These are phyloP conservation scores for Metarhizium album DNA, from an alignment of 2,329 filamentous ascomycete species.

Conservation along the genomic window DNA sequence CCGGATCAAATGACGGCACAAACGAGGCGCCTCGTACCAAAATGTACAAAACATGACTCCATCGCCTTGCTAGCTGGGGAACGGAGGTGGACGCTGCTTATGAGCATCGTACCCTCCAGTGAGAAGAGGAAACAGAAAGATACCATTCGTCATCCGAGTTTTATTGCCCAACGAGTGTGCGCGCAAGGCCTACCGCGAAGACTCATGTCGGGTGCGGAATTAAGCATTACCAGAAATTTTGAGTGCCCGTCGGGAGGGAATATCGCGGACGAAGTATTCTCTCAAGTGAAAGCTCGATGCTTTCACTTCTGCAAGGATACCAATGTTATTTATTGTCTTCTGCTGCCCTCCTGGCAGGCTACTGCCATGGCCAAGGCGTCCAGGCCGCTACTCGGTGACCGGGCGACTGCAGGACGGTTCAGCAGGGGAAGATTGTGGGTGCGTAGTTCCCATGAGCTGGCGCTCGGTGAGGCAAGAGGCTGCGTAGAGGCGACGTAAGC, in stretches of 20 bases:
- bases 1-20: slow-evolving; percentile 1
- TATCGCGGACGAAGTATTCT: not conserved
- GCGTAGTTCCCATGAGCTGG: slow-evolving; percentile 36
- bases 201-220: not conserved
- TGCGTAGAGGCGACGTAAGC: slow-evolving; percentile 18
- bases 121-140: not conserved
- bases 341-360: slow-evolving; percentile 36
- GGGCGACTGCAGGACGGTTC: slow-evolving; percentile 29
- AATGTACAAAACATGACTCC: not conserved
- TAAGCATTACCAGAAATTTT: slow-evolving; percentile 1
- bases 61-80: not conserved
- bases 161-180: not conserved
- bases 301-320: not conserved
- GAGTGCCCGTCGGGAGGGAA: not conserved
- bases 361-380: slow-evolving; percentile 45
- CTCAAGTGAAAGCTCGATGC: not conserved
- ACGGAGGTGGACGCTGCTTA: not conserved
- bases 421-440: slow-evolving; percentile 33
- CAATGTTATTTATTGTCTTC: not conserved
- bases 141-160: not conserved
- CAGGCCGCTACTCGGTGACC: slow-evolving; percentile 40
- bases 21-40: not conserved
- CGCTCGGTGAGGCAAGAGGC: slow-evolving; percentile 26
- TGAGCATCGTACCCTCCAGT: not conserved
- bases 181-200: not conserved